Evolutionary conservation across 352 stramenopile genomes (phyloP), one percentile per base, ranked within the genome.

Genomic region (Aphanomyces cochlioides): DNA sequence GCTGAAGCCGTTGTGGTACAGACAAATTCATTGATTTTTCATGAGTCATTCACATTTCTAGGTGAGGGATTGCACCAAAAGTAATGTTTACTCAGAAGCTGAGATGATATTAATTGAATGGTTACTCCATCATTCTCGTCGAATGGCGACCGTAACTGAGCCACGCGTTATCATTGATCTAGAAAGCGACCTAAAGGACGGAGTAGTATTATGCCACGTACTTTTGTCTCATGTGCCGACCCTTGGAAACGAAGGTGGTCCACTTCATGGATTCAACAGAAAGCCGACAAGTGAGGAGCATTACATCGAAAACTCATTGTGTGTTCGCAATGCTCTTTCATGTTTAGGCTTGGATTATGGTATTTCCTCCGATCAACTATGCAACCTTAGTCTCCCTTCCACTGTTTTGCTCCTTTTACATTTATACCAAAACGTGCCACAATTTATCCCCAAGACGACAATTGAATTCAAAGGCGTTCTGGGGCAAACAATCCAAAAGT

Each of bases 81-180:
- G 88, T 39, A 98, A 98, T 67, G 76, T 98, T 4, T 98, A 97
- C 69, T 96, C 87, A 38, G 85, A 97, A 39, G 77, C 86, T 2
- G 94, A 98, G 64, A 88, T 93, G 75, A 83, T 98, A 21, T 65
- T 98, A 2, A 69, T 98, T 2, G 86, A 96, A 66, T 98, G 94
- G 94, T 70, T 97, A 7, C 88, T 82, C 8, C 87, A 94, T 57
- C 79, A 91, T 56, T 34, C 78, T 74, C 8, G 37, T 19, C 56
- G 15, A 34, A 40, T 60, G 21, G 8, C 19, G 56, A 15, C 64
- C 45, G 37, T 72, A 10, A 65, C 74, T 3, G 77, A 84, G 43
- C 38, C 73, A 0, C 72, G 69, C 1, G 39, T 93, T 2, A 74
- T 80, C 50, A 64, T 95, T 0, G 84, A 96, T 57, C 67, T 96